Conservation (phyloP, 176 grass and related monocot species). For the Secale cereale region DNA sequence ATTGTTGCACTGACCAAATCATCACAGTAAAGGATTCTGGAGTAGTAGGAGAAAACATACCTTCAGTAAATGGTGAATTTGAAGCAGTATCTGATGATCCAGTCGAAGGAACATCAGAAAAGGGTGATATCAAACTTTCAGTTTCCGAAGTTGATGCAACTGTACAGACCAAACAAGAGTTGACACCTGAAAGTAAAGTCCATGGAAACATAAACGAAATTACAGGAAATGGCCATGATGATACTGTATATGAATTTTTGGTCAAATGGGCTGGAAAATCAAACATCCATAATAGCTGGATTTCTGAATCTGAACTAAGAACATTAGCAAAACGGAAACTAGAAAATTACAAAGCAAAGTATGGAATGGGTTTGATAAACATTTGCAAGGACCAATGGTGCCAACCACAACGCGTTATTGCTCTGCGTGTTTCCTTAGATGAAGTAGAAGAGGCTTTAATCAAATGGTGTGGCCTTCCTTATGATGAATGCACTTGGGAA, state of each 20-base stretch:
- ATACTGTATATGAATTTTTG: slow-evolving; percentile 66
- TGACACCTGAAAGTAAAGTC: slow-evolving; percentile 39
- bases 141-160: slow-evolving; percentile 24
- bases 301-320: slow-evolving; percentile 82
- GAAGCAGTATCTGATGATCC: slow-evolving; percentile 15
- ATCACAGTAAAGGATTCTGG: slow-evolving; percentile 28
- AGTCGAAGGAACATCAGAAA: slow-evolving; percentile 23
- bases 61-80: slow-evolving; percentile 33
- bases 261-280: slow-evolving; percentile 94
- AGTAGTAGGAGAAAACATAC: slow-evolving; percentile 23
- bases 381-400: slow-evolving; percentile 94
- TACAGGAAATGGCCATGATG: slow-evolving; percentile 18
- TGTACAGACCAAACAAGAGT: slow-evolving; percentile 32
- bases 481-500: slow-evolving; percentile 99
- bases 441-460: slow-evolving; percentile 72
- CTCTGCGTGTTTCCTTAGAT: slow-evolving; percentile 49
- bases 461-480: slow-evolving; percentile 88
- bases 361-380: slow-evolving; percentile 79
- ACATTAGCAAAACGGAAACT: slow-evolving; percentile 88
- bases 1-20: slow-evolving; percentile 32
- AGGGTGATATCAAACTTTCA: background rate
- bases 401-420: slow-evolving; percentile 78
- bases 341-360: slow-evolving; percentile 96
- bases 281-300: slow-evolving; percentile 91
- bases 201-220: slow-evolving; percentile 28